A percentile compares a stretch with the other conserved stretches of the same genome.
phyloP scores from a whole-genome alignment of 2,329 filamentous ascomycete species.

The Akanthomyces uredinophilus region DNA sequence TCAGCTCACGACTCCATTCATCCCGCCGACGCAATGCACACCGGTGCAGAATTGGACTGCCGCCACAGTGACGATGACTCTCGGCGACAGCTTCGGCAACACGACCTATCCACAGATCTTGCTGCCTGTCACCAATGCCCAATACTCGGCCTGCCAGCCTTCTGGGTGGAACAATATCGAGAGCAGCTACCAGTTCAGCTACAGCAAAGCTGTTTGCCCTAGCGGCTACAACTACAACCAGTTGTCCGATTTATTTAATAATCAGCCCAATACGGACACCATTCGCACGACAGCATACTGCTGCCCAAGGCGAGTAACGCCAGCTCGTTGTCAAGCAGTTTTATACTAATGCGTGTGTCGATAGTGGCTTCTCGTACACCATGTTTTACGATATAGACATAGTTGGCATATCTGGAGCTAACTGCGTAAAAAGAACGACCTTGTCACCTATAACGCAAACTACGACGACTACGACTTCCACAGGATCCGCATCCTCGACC shows the following conservation, averaged over 20 bases:
- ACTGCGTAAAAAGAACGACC: conserved; percentile 1
- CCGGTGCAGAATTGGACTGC: conserved; percentile 10
- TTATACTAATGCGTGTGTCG: not conserved
- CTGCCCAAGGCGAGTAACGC: conserved; percentile 6
- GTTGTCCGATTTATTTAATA: conserved; percentile 5
- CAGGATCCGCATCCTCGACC: not conserved
- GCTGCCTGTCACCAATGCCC: conserved; percentile 5
- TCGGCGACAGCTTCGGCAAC: not conserved
- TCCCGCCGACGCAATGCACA: conserved; percentile 4
- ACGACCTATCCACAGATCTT: conserved; percentile 5
- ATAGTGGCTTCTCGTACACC: conserved; percentile 6
- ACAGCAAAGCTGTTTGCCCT: conserved; percentile 10
- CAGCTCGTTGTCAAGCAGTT: not conserved
- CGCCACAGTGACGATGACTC: not conserved
- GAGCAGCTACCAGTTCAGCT: not conserved
- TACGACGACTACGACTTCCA: not conserved
- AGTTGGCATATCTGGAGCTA: not conserved
- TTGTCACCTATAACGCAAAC: not conserved
- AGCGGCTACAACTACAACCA: conserved; percentile 13
- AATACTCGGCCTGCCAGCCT: conserved; percentile 10
- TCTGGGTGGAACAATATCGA: conserved; percentile 10
- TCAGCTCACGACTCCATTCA: conserved; percentile 9
- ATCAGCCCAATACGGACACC: conserved; percentile 4
- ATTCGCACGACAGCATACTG: conserved; percentile 11
- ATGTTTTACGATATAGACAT: not conserved